Base-by-base conservation (phyloP, 2,329 filamentous ascomycete species). In the Chrysoporthe puriensis region DNA sequence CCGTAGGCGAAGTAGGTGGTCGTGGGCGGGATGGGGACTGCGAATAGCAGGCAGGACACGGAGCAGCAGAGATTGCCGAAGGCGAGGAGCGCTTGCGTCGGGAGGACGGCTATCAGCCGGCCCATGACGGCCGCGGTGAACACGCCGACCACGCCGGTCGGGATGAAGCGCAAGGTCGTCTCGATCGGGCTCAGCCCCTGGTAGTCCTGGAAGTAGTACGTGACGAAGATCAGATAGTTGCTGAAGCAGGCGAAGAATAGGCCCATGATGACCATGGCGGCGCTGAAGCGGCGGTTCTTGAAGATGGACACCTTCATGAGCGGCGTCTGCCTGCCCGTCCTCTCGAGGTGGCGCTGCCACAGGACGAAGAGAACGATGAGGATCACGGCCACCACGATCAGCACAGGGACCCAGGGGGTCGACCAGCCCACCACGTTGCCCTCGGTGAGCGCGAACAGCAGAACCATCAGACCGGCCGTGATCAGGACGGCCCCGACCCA, bases 181-280 rank as follows among this genome's bases (percentile, higher is more conserved):
- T 91, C 85, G n/a, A 91, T 79, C 0, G 88, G 81, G 0, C 82
- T 83, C 1, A 88, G 81, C 0, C 83, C 85, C 72, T 90, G 88
- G 74, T 86, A 91, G 70, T 89, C 84, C 76, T 92, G 90, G 77
- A 87, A 92, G 77, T 87, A 91, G 76, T 90, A 92, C 4, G 90
- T 92, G 1, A 88, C 85, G 72, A 85, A 91, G 69, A 92, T 81
- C 50, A 91, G 78, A 71, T 85, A 91, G 75, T 89, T 89, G 78
- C 90, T 91, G 79, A 92, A 92, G 1, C 83, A 81, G 21, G 85
- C 84, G 73, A 90, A 91, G 78, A 91, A 91, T 1, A 91, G 76
- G 0, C 82, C 82, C 85, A 91, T 90, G 72, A 90, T 87, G 43
- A 84, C 74, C 80, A 91, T 88, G 18, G 88, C 88, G 7, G 87